Evolutionary conservation across 2,329 filamentous ascomycete genomes (phyloP).

Genomic region (Trichoderma sp.): DNA sequence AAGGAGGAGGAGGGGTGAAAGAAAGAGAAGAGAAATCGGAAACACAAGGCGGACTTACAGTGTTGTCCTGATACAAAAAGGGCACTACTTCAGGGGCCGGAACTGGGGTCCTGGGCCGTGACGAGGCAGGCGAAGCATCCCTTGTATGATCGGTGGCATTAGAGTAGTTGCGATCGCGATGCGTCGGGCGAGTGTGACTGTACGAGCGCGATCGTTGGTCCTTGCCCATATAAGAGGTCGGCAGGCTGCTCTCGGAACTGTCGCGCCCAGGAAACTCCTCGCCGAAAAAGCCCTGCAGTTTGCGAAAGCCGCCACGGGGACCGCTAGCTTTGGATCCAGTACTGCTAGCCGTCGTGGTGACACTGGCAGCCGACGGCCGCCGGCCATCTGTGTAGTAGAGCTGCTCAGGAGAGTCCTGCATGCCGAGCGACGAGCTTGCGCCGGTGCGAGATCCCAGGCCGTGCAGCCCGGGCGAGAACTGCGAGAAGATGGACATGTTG

Average conservation of each 20-base stretch:
- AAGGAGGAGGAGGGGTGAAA: constrained; percentile 3
- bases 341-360: constrained; percentile 75
- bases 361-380: constrained; percentile 82
- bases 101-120: constrained; percentile 77
- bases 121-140: constrained; percentile 71
- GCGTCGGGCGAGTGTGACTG: constrained; percentile 51
- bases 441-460: constrained; percentile 37
- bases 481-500: constrained; percentile 58
- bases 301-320: constrained; percentile 70
- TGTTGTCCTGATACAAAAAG: constrained; percentile 85
- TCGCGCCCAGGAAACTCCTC: constrained; percentile 77
- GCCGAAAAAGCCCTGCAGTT: constrained; percentile 87
- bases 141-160: constrained; percentile 68
- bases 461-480: constrained; percentile 68
- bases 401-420: constrained; percentile 58
- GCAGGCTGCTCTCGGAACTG: constrained; percentile 68
- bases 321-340: constrained; percentile 73
- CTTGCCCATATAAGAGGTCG: constrained; percentile 46
- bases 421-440: constrained; percentile 31
- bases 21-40: constrained; percentile 21
- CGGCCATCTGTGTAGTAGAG: constrained; percentile 67
- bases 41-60: constrained; percentile 52
- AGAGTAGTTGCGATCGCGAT: constrained; percentile 78
- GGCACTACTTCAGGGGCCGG: constrained; percentile 92
- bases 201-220: constrained; percentile 63